Conservation (phyloP, 106 monocot species). For the Iris macrosiphon region DNA sequence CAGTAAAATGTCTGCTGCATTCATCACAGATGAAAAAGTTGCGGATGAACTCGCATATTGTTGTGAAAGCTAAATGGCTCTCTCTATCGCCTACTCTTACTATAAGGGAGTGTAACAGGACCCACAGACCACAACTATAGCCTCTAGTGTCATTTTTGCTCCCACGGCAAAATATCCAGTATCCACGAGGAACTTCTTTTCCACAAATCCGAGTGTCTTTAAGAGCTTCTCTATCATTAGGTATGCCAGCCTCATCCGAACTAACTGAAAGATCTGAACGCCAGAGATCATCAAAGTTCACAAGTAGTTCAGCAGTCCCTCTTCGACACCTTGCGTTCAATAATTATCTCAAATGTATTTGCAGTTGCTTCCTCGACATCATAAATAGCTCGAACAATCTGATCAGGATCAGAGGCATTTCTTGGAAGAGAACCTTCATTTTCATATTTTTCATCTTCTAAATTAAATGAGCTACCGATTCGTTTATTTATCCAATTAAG, state of each 20-base stretch:
- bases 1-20: conserved; percentile 81
- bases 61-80: conserved; percentile 63
- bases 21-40: conserved; percentile 95
- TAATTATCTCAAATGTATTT: conserved; percentile 67
- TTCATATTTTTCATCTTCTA: conserved; percentile 84
- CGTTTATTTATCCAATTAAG: conserved; percentile 92
- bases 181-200: conserved; percentile 94
- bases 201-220: conserved; percentile 63
- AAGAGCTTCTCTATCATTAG: conserved; percentile 16
- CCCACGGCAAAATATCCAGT: conserved; percentile 98
- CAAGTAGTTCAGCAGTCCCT: conserved; percentile 81
- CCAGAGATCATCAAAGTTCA: conserved; percentile 87
- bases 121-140: conserved; percentile 97
- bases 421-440: conserved; percentile 70
- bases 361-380: conserved; percentile 97
- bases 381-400: conserved; percentile 83
- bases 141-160: conserved; percentile 91
- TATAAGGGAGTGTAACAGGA: conserved; percentile 83
- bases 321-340: conserved; percentile 85
- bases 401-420: conserved; percentile 73
- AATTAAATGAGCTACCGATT: conserved; percentile 85
- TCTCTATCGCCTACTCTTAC: conserved; percentile 89
- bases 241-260: conserved; percentile 12
- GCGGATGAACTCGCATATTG: conserved; percentile 86
- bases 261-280: conserved; percentile 29